Evolutionary conservation across 2,329 filamentous ascomycete genomes (phyloP).

Genomic region (Pezicula rhizophila): DNA sequence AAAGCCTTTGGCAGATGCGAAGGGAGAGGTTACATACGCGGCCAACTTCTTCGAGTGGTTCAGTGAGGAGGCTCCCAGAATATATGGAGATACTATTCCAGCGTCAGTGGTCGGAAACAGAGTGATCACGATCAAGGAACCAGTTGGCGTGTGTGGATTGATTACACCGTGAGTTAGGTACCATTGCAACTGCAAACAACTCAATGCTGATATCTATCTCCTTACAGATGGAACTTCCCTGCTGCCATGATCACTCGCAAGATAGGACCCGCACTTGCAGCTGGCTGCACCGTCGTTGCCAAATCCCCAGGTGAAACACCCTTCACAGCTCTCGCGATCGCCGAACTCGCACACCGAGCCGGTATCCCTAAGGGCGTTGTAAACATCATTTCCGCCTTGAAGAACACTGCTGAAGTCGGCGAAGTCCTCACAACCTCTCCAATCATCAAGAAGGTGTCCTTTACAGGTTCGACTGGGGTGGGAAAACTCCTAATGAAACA

Average conservation of each 20-base stretch:
- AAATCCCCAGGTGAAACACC: slow-evolving; percentile 92
- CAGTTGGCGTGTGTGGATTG: slow-evolving; percentile 75
- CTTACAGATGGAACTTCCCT: slow-evolving; percentile 71
- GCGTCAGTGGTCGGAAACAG: slow-evolving; percentile 65
- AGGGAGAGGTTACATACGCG: slow-evolving; percentile 66
- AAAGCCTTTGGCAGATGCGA: slow-evolving; percentile 72
- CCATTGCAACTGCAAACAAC: too few relatives aligned
- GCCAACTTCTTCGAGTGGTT: slow-evolving; percentile 79
- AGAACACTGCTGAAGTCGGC: slow-evolving; percentile 77
- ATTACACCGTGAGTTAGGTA: slow-evolving; percentile 55
- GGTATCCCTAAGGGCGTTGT: slow-evolving; percentile 87
- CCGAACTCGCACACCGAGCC: slow-evolving; percentile 78
- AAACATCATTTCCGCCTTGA: slow-evolving; percentile 75
- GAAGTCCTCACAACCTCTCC: slow-evolving; percentile 69
- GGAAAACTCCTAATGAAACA: slow-evolving; percentile 84
- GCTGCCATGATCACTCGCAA: slow-evolving; percentile 71
- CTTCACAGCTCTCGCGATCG: slow-evolving; percentile 80
- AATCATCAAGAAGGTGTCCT: slow-evolving; percentile 81
- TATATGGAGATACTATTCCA: slow-evolving; percentile 70
- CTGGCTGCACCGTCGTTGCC: slow-evolving; percentile 89
- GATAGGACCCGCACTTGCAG: slow-evolving; percentile 71
- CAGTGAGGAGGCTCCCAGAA: slow-evolving; percentile 67
- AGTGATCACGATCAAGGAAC: slow-evolving; percentile 74
- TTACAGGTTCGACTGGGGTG: slow-evolving; percentile 73
- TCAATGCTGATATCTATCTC: background rate